Conservation (phyloP, 2,329 filamentous ascomycete genomes). For the Torrubiellomyces zombiae region DNA sequence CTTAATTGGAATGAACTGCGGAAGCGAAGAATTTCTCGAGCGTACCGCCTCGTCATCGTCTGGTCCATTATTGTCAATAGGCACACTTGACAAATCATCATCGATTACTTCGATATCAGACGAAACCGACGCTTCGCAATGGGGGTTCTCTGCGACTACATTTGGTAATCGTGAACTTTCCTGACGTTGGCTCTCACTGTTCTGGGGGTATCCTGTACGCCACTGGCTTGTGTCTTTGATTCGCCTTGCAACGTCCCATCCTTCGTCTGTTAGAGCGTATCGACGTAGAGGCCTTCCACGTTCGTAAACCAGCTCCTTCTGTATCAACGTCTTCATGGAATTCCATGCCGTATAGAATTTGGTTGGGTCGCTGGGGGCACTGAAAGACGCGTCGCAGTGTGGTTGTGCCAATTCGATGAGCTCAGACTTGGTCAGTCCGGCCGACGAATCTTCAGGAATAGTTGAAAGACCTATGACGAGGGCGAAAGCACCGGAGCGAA, state of each 20-base stretch:
- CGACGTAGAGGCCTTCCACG: conserved; percentile 49
- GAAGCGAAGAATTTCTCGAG: conserved; percentile 18
- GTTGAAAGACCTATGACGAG: conserved; percentile 50
- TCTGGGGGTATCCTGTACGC: no score
- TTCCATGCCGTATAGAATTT: conserved; percentile 70
- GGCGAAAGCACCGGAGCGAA: conserved; percentile 61
- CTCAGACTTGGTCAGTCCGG: conserved; percentile 48
- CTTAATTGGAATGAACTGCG: conserved; percentile 39
- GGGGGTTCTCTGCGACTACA: conserved; percentile 23
- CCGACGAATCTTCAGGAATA: conserved; percentile 31
- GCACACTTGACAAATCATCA: no score
- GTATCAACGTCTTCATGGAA: conserved; percentile 59
- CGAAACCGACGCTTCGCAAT: no score
- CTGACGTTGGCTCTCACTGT: no score
- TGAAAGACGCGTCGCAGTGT: conserved; percentile 59
- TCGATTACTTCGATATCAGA: conserved; percentile 3
- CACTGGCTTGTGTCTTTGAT: conserved; percentile 38
- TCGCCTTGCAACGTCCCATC: conserved; percentile 55
- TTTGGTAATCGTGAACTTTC: conserved; percentile 15
- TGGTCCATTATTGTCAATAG: no score
- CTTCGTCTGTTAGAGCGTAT: conserved; percentile 60
- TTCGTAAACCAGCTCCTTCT: conserved; percentile 59
- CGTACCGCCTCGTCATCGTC: conserved; percentile 4
- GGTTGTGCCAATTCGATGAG: conserved; percentile 54
- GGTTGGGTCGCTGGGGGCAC: conserved; percentile 45